Base-by-base conservation (phyloP, 371 early-diverging fungal species). In the Mucor indicus region DNA sequence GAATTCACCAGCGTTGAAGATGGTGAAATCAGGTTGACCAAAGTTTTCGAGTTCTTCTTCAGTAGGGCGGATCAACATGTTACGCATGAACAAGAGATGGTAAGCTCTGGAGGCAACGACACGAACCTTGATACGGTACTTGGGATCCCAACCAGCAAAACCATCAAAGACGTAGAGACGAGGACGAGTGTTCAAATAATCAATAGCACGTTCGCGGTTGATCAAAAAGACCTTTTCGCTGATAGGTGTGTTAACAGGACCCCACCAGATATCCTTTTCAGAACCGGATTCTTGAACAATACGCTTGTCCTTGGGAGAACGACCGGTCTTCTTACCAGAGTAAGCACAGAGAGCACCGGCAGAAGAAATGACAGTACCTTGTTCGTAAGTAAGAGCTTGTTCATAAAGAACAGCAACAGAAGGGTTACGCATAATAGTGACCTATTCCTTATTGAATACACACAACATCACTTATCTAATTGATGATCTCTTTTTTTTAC, bases 31-130 rank as follows among this genome's bases (percentile, higher is more conserved):
- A 35, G 98, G 96, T 52, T 89, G 84, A 45, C 96, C 96, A 69
- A 91, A 98, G 56, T 69, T 60, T n/a, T 84, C 90, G 19, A 96
- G 84, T 73, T 98, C 98, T 44, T 92, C 90, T 5, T 78, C 80
- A 13, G 95, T 92, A 25, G 96, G 96, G 39, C 96, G 90, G 69
- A 98, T 96, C 67, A 98, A 74, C 97, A 98, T 98, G 84, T 98
- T 96, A 72, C 85, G 83, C 96, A 96, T 98, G 70, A 98, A 98
- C 61, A 96, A 80, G 31, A 91, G 85, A 65, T 96, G 97, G 75
- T 96, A 96, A 41, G 98, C 96, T 52, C 96, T 89, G 31, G 94
- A 89, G 58, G 95, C 93, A 53, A 96, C 90, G 12, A 96, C 83
- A 56, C 97, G 91, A 53, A 96, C 87, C 81, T 96, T 96, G 77